A percentile compares a stretch with the other conserved stretches of the same genome.
These are phyloP conservation scores for Xylaria sp. DNA, from an alignment of 2,329 filamentous ascomycete genomes.

Conservation along the genomic window DNA sequence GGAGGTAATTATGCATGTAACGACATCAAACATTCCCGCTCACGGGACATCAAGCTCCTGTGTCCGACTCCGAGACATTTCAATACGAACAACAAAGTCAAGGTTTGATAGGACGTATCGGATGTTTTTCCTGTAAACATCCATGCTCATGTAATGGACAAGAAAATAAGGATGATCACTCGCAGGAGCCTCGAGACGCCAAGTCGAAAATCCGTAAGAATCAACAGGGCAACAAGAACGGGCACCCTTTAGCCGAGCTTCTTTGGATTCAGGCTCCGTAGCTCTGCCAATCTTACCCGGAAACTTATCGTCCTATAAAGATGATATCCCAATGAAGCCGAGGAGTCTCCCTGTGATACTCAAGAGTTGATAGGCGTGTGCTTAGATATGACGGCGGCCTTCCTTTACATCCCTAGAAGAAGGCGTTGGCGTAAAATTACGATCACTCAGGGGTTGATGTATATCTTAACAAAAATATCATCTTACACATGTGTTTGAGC, in stretches of 20 bases:
- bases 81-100: background rate
- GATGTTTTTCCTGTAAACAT: background rate
- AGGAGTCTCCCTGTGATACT: no score
- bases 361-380: background rate
- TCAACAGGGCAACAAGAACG: background rate
- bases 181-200: background rate
- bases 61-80: slow-evolving; percentile 10
- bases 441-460: slow-evolving; percentile 1
- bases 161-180: slow-evolving; percentile 2
- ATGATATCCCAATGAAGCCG: background rate
- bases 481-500: background rate
- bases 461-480: background rate
- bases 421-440: background rate
- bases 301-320: background rate
- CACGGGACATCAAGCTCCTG: background rate
- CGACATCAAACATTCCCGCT: slow-evolving; percentile 8
- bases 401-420: background rate
- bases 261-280: background rate
- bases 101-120: slow-evolving; percentile 16
- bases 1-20: slow-evolving; percentile 15
- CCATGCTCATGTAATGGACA: background rate
- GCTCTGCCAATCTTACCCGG: background rate
- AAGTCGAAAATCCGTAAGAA: slow-evolving; percentile 7
- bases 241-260: background rate
- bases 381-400: background rate